Percentiles rank a stretch among this genome's conserved stretches.
These are phyloP conservation scores for Zanthoxylum bungeanum DNA, from an alignment of 345 rosid genomes.

Conservation along the genomic window DNA sequence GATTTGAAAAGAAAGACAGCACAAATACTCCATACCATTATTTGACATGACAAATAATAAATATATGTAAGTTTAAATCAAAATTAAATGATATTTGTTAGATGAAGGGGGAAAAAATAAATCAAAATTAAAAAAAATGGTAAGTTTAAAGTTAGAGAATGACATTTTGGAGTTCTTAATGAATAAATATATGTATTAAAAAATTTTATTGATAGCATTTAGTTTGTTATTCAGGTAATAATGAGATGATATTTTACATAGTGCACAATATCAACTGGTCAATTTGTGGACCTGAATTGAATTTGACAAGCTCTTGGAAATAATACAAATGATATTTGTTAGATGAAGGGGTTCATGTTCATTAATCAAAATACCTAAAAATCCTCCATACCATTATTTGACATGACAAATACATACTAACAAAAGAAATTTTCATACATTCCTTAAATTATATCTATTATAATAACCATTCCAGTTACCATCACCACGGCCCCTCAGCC, in stretches of 20 bases:
- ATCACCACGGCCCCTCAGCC: constrained; percentile 13
- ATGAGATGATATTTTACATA: not conserved
- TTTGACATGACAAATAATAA: too few species aligned
- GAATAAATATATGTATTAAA: not conserved
- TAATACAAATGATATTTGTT: too few species aligned
- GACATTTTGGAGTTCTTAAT: too few species aligned
- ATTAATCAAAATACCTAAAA: not conserved
- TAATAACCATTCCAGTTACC: constrained; percentile 14
- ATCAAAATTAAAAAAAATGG: not conserved
- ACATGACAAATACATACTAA: not conserved
- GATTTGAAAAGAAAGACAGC: not conserved
- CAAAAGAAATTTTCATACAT: not conserved
- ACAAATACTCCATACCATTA: too few species aligned
- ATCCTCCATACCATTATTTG: not conserved
- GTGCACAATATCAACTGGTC: not conserved
- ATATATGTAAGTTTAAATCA: too few species aligned
- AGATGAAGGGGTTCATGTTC: not conserved
- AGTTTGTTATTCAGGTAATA: not conserved
- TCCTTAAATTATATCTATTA: not conserved
- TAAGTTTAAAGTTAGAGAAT: not conserved
- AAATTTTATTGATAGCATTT: not conserved
- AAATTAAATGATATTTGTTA: too few species aligned
- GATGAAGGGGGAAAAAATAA: too few species aligned
- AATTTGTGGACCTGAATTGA: not conserved
- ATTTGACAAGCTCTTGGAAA: not conserved